Base-by-base conservation (phyloP, 495 filamentous ascomycete species). In the Penicillium coffeae region DNA sequence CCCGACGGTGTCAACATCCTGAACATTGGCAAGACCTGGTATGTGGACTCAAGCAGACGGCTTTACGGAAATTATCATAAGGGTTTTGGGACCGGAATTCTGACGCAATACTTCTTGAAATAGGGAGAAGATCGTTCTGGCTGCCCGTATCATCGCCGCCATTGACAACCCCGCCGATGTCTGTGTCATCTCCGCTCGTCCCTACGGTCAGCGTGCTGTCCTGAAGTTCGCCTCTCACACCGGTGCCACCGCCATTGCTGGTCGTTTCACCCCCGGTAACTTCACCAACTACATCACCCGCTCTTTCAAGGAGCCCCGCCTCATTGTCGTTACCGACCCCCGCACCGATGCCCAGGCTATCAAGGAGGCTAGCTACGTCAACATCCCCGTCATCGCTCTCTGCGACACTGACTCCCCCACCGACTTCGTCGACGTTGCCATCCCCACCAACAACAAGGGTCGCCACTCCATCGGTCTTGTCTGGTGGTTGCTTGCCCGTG, bases 221-320 rank as follows among this genome's bases (percentile, higher is more conserved):
- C 85, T 98, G 71, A 98, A 98, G 83, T 98, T 96, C 79, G 92
- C 92, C 62, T 77, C 87, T 52, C 90, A 98, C 82, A 98, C 92
- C 59, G 92, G 93, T 74, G 90, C 92, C 67, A 88, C 89, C 65
- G 89, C 93, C 70, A 98, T 98, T 70, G 94, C 93, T 63, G 93
- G 93, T 79, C 91, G 93, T 73, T 98, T 98, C 85, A 98, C 93
- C 67, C 93, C 93, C 66, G 93, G 93, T 82, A 96, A 94, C 74
- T 98, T 98, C 87, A 98, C 93, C 82, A 98, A 98, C 80, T 98
- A 98, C 88, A 98, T 96, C 85, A 98, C 93, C 72, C 94, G 93
- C 69, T 96, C 93, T 63, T 98, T 98, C 88, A 97, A 96, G 86
- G 93, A 98, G 79, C 93, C 93, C 66, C 94, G 93, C 70, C 84